Conservation (phyloP, 352 stramenopile species). For the Globisporangium emineosum region DNA sequence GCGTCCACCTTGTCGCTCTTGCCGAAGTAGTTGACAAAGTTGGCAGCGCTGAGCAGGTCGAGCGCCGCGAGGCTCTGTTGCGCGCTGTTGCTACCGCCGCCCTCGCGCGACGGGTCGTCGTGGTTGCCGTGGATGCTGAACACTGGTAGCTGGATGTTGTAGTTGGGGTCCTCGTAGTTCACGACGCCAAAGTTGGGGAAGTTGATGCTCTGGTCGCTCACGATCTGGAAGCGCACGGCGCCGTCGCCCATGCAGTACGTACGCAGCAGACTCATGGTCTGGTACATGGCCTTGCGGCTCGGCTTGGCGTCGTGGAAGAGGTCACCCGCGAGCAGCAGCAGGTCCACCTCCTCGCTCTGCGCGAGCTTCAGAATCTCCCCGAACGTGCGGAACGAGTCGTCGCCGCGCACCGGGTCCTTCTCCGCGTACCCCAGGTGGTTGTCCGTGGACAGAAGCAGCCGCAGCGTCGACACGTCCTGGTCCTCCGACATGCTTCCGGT, state of each 20-base stretch:
- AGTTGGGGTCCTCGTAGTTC: conserved; percentile 97
- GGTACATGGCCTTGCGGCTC: conserved; percentile 93
- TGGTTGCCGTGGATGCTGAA: conserved; percentile 99
- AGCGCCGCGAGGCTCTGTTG: conserved; percentile 91
- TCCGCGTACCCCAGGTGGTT: conserved; percentile 98
- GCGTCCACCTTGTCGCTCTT: conserved; percentile 91
- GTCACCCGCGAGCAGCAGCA: conserved; percentile 95
- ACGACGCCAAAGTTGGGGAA: conserved; percentile 89
- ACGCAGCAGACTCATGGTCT: conserved; percentile 96
- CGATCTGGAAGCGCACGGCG: conserved; percentile 81
- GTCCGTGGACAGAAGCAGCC: conserved; percentile 97
- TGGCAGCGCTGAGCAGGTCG: conserved; percentile 93
- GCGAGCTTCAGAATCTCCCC: conserved; percentile 84
- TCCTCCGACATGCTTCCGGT: conserved; percentile 9
- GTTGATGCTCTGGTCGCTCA: conserved; percentile 90
- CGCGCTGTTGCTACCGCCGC: conserved; percentile 33
- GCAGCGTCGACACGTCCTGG: conserved; percentile 46
- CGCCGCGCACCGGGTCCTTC: conserved; percentile 93
- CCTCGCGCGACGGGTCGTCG: conserved; percentile 96
- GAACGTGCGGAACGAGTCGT: conserved; percentile 91
- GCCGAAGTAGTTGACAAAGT: conserved; percentile 99
- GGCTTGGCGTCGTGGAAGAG: conserved; percentile 99
- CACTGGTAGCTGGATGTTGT: conserved; percentile 94
- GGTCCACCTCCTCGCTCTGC: conserved; percentile 76
- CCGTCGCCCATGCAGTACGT: conserved; percentile 93